A percentile compares a stretch with the other conserved stretches of the same genome.
phyloP scores from a whole-genome alignment of 345 rosid genomes.

The Bretschneidera sinensis region DNA sequence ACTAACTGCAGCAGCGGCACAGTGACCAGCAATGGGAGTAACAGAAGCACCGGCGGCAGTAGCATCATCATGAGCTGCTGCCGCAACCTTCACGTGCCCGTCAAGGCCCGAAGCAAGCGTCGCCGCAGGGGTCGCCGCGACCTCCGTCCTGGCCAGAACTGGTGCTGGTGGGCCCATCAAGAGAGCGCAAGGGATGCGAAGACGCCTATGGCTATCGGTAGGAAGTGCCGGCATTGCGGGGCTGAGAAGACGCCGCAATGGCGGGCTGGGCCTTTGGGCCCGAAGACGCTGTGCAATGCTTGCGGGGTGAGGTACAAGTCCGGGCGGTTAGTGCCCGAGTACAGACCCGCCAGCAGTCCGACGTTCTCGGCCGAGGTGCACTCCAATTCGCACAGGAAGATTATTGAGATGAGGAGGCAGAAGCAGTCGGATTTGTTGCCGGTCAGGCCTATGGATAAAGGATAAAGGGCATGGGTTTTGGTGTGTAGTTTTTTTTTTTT shows the following conservation, averaged over 20 bases:
- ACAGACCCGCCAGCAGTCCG: constrained; percentile 33
- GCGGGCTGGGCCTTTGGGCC: constrained; percentile 37
- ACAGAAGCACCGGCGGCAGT: no score
- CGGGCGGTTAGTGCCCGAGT: constrained; percentile 31
- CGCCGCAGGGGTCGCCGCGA: constrained; percentile 34
- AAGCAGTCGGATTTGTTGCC: constrained; percentile 35
- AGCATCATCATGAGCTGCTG: constrained; percentile 34
- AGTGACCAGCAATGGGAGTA: constrained; percentile 15
- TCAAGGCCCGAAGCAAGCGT: constrained; percentile 62
- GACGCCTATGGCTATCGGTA: no score
- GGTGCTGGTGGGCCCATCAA: no score
- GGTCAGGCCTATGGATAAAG: no score
- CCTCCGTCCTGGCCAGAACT: no score
- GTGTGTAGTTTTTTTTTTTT: no score
- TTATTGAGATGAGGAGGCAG: constrained; percentile 33
- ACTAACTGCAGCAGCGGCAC: constrained; percentile 35
- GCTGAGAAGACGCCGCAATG: constrained; percentile 32
- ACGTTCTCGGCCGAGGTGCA: constrained; percentile 26
- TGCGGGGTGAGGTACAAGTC: constrained; percentile 37
- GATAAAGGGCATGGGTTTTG: no score
- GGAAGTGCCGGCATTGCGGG: constrained; percentile 31
- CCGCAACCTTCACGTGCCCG: constrained; percentile 38
- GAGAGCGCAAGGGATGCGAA: no score
- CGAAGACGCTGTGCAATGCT: no score
- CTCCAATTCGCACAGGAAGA: constrained; percentile 35